Base-by-base conservation (phyloP, 1,284 basidiomycete species). In the Trametes pubescens region DNA sequence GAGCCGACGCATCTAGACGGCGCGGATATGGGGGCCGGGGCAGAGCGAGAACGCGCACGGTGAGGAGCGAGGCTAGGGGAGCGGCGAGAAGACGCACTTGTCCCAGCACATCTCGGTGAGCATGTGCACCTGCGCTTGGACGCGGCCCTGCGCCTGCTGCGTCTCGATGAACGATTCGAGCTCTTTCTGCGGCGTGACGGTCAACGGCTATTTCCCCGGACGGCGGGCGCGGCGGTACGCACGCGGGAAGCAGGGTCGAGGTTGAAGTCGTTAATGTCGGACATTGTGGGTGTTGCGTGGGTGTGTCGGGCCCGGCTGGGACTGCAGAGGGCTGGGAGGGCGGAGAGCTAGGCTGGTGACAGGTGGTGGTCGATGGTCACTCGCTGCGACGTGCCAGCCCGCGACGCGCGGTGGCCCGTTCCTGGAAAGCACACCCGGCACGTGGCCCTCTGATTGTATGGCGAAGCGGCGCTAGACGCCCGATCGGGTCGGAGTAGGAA, bases 21-120 rank as follows among this genome's bases (percentile, higher is more conserved):
- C 32, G 59, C 57, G 65, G 61, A 67, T 47, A 67, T 67, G 40
- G 66, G 48, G 51, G 51, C 55, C 66, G 58, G 59, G 66, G 62
- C 59, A 59, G 62, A 64, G 62, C 64, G 47, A 65, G 67, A 65
- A 64, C 55, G 46, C 34, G 32, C 21, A 37, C 44, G 6, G 93
- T 93, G 68, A 98, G 85, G 77, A 96, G 98, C 46, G 24, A 52
- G 49, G 54, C 34, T 22, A 43, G 32, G 49, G 24, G 44, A 62
- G 54, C 49, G 67, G 59, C 51, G 57, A 51, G 59, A 65, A 64
- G 54, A 80, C 86, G 71, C 73, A 95, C 93, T 95, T 96, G 81
- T 95, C 93, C 94, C 94, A 96, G 77, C 92, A 94, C 77, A 88
- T 86, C 71, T 83, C 84, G 18, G 92, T 93, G 70, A 94, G 83